These are phyloP conservation scores for Fomitopsis pinicola DNA, from an alignment of 1,284 basidiomycete species.

Conservation along the genomic window DNA sequence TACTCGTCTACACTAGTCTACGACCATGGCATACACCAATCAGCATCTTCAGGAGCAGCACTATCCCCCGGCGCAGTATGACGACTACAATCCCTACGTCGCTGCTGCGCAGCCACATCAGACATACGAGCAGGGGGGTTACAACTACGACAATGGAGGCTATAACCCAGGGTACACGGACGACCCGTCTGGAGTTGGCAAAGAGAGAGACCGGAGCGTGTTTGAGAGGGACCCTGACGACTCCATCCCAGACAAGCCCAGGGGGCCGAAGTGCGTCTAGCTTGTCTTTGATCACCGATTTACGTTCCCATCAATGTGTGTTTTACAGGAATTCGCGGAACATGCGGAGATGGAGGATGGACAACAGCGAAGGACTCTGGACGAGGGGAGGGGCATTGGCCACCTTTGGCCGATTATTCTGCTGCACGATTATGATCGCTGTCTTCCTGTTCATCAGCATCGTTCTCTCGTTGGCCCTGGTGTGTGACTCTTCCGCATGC, in stretches of 20 bases:
- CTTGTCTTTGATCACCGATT: not conserved
- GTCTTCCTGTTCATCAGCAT: slow-evolving; percentile 67
- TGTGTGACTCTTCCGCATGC: slow-evolving; percentile 25
- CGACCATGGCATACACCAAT: slow-evolving; percentile 44
- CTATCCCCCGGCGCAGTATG: slow-evolving; percentile 32
- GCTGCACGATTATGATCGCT: slow-evolving; percentile 63
- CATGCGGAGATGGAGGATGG: slow-evolving; percentile 44
- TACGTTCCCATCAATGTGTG: not conserved
- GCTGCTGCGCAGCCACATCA: slow-evolving; percentile 38
- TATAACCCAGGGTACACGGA: slow-evolving; percentile 35
- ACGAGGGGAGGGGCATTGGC: slow-evolving; percentile 50
- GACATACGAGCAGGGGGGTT: slow-evolving; percentile 34
- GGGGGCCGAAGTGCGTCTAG: slow-evolving; percentile 16
- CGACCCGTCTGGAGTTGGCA: slow-evolving; percentile 28
- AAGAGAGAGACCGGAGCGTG: slow-evolving; percentile 18
- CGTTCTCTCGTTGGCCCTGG: slow-evolving; percentile 66
- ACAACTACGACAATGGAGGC: slow-evolving; percentile 38
- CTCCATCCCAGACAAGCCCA: slow-evolving; percentile 8
- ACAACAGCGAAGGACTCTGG: slow-evolving; percentile 60
- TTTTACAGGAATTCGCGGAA: slow-evolving; percentile 20
- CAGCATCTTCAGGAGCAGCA: slow-evolving; percentile 38
- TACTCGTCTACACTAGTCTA: not conserved
- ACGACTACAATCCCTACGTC: slow-evolving; percentile 48
- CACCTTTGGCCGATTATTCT: slow-evolving; percentile 63
- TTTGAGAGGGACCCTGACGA: slow-evolving; percentile 22